Evolutionary conservation across 164 flowering plant species (phyloP), one percentile per base, ranked within the genome.

Genomic region (Annona cherimola): DNA sequence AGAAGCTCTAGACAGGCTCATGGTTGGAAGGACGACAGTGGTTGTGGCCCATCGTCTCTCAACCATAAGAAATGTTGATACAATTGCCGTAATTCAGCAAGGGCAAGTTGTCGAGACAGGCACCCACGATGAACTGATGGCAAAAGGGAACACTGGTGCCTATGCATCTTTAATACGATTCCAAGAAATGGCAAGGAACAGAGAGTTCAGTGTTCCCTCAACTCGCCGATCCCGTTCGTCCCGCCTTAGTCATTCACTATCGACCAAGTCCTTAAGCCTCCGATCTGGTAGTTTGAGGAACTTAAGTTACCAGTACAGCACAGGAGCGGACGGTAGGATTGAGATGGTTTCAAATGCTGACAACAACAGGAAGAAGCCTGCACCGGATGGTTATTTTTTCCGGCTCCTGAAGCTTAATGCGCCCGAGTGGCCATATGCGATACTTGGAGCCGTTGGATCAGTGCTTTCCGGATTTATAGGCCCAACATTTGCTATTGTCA

Each of bases 401-500:
- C 77, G 97, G 75, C 90, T 96, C 66, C 85, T 92, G 42, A 91
- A 90, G 74, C 72, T 96, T 41, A 96, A 93, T 71, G 94, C 90
- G 12, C 98, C 98, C 1, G 99, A 96, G 74, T 96, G 98, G 99
- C 97, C 98, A 12, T 96, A 93, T 79, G 88, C 96, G 3, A 85
- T 93, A 35, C 82, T 91, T 86, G 99, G 97, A 7, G 94, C 98
- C 35, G 75, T 86, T 2, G 99, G 99, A 19, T 91, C 99, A 2
- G 85, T 93, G 7, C 87, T 96, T 16, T 92, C 96, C 1, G 99
- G 99, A 7, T 91, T 90, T 72, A 93, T 96, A 41, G 96, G 97
- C 63, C 97, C 99, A n/a, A 90, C 96, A n/a, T 93, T 96, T 79
- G 99, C 98, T 1, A 93, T 96, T 41, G 96, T 96, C 43, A 96